A percentile compares a stretch with the other conserved stretches of the same genome.
phyloP scores from a whole-genome alignment of 1,139 yeast genomes.

The Yamadazyma conglobata region DNA sequence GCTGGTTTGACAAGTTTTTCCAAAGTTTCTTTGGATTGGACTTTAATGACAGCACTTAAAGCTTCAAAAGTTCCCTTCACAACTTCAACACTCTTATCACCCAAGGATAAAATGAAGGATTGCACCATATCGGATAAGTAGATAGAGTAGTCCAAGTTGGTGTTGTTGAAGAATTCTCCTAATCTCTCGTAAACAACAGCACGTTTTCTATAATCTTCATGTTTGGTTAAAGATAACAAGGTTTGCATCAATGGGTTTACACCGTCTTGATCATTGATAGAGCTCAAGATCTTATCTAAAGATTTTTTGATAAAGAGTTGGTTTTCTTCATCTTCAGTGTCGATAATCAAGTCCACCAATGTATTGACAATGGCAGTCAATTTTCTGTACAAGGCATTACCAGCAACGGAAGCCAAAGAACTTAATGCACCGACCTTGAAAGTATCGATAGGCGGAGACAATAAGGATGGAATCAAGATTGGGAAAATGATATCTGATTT shows the following conservation, averaged over 20 bases:
- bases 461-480: constrained; percentile 79
- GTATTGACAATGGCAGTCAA: constrained; percentile 69
- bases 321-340: constrained; percentile 32
- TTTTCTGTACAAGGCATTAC: constrained; percentile 72
- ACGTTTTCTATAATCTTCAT: constrained; percentile 68
- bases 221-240: constrained; percentile 68
- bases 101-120: constrained; percentile 68
- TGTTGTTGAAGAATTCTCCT: constrained; percentile 64
- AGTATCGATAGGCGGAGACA: constrained; percentile 76
- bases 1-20: constrained; percentile 79
- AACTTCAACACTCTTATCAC: constrained; percentile 62
- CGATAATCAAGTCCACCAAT: constrained; percentile 59
- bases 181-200: constrained; percentile 66
- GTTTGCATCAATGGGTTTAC: constrained; percentile 84
- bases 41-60: constrained; percentile 61
- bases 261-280: constrained; percentile 78
- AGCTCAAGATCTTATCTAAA: constrained; percentile 63
- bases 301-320: constrained; percentile 48
- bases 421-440: constrained; percentile 87
- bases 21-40: constrained; percentile 69
- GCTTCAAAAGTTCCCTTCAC: constrained; percentile 71
- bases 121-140: constrained; percentile 76
- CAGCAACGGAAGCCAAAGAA: constrained; percentile 88
- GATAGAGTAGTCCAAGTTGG: constrained; percentile 66
- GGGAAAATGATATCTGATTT: constrained; percentile 94